Evolutionary conservation across 176 grass and related monocot genomes (phyloP).

Genomic region (Avena sativa): DNA sequence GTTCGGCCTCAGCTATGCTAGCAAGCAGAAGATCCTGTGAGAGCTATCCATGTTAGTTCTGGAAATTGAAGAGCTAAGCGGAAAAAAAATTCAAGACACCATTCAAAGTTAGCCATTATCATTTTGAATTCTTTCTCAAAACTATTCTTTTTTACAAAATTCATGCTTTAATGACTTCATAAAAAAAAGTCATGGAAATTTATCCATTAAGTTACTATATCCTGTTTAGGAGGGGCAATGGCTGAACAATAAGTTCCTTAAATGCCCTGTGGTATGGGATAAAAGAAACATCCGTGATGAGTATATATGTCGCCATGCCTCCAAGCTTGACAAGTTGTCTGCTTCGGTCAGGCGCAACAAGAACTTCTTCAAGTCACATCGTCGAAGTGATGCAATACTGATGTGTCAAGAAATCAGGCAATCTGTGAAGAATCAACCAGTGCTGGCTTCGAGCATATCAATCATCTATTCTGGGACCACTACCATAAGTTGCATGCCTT

Average conservation of each 20-base stretch:
- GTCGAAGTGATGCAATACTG: not conserved
- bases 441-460: not conserved
- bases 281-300: not conserved
- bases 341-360: no score
- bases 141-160: not conserved
- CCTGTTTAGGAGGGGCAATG: not conserved
- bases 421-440: conserved; percentile 14
- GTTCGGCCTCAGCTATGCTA: conserved; percentile 81
- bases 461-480: not conserved
- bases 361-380: not conserved
- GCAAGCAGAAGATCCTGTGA: conserved; percentile 77
- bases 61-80: not conserved
- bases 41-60: conserved; percentile 27
- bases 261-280: not conserved
- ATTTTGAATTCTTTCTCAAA: conserved; percentile 1
- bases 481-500: not conserved
- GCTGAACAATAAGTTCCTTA: not conserved
- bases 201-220: not conserved
- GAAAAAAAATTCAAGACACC: not conserved
- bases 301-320: not conserved
- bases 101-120: not conserved
- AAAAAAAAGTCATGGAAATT: not conserved
- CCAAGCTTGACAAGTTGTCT: not conserved
- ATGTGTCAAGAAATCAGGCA: not conserved
- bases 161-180: not conserved